These are phyloP conservation scores for Populus pruinosa DNA, from an alignment of 345 rosid species.

Conservation along the genomic window DNA sequence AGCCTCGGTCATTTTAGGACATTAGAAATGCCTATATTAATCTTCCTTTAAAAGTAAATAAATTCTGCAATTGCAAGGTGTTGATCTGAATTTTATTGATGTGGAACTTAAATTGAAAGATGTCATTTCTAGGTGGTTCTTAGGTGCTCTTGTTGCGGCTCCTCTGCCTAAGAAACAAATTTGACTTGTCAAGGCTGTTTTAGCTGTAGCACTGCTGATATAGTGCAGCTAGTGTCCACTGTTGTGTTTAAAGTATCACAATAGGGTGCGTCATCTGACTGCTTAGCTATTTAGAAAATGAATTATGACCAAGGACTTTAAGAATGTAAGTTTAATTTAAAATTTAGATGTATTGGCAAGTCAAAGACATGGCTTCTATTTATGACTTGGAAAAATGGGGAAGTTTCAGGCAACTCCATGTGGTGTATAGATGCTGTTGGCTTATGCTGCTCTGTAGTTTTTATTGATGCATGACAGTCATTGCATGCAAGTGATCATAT, in stretches of 20 bases:
- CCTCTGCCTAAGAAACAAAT: background rate
- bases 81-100: background rate
- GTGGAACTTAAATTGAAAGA: background rate
- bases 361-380: conserved; percentile 36
- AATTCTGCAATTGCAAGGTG: background rate
- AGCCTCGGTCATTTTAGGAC: background rate
- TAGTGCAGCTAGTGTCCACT: conserved; percentile 6
- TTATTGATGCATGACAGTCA: background rate
- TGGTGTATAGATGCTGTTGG: background rate
- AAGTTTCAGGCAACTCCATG: background rate
- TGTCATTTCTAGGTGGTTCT: background rate
- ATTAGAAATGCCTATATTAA: background rate
- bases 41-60: too few relatives aligned
- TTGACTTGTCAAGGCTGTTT: conserved; percentile 6
- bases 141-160: background rate
- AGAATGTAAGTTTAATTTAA: background rate
- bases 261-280: background rate
- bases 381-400: conserved; percentile 1
- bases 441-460: background rate
- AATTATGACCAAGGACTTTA: conserved; percentile 30
- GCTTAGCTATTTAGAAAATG: conserved; percentile 28
- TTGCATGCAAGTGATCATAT: background rate
- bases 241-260: background rate
- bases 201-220: conserved; percentile 1
- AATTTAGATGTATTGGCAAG: conserved; percentile 35